A percentile compares a stretch with the other conserved stretches of the same genome.
These are phyloP conservation scores for Thelephora aurantiotincta DNA, from an alignment of 768 basidiomycete genomes.

Conservation along the genomic window DNA sequence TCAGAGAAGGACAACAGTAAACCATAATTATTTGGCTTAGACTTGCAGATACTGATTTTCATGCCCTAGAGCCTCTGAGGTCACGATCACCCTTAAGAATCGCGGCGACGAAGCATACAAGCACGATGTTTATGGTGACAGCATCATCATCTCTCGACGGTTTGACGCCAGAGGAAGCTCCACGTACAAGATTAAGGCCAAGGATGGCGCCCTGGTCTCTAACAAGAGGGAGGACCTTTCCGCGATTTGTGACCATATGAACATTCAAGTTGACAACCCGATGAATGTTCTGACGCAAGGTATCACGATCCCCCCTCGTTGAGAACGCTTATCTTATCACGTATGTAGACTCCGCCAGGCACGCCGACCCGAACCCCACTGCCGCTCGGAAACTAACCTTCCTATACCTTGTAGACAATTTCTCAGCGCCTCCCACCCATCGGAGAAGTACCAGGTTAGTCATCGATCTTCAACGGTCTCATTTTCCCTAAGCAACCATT, in stretches of 20 bases:
- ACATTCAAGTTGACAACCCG: constrained; percentile 93
- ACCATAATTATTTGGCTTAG: constrained; percentile 11
- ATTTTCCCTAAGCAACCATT: constrained; percentile 1
- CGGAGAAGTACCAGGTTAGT: constrained; percentile 80
- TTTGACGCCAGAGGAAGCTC: constrained; percentile 68
- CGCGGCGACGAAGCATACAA: constrained; percentile 83
- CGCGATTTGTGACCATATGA: constrained; percentile 89
- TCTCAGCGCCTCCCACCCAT: constrained; percentile 63
- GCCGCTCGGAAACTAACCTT: constrained; percentile 24
- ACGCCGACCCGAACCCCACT: neutral
- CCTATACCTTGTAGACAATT: constrained; percentile 35
- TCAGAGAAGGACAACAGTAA: constrained; percentile 72
- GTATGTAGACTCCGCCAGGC: constrained; percentile 21
- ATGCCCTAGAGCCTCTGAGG: constrained; percentile 43
- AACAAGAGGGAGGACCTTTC: constrained; percentile 75
- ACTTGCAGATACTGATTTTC: neutral
- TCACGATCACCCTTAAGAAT: constrained; percentile 77
- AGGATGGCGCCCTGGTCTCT: constrained; percentile 50
- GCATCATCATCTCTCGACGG: constrained; percentile 70
- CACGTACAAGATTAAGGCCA: constrained; percentile 71
- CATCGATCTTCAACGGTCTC: neutral
- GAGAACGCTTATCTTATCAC: neutral
- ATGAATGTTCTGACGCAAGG: constrained; percentile 91
- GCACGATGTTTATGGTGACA: constrained; percentile 72
- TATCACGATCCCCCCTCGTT: constrained; percentile 9